Base-by-base conservation (phyloP, 306 rosid genomes). In the Hippophae tibetana region DNA sequence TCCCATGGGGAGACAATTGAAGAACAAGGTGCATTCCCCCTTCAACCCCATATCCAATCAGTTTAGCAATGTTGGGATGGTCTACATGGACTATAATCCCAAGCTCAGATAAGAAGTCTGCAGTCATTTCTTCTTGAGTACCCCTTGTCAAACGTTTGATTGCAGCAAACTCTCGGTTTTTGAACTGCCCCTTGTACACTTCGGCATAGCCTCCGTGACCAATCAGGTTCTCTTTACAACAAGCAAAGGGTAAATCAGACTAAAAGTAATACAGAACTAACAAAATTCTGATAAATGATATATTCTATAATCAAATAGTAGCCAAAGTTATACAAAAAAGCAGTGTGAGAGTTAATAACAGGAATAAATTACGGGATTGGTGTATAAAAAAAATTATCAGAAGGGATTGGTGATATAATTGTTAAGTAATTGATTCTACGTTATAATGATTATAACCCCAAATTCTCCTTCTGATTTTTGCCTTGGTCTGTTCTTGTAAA, bases 151-250 rank as follows among this genome's bases (percentile, higher is more conserved):
- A 58, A 76, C 88, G 66, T 68, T 93, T 93, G 52, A 93, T 76
- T 40, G 97, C 99, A 23, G 82, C 86, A 56, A 76, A 62, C 66
- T 79, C 85, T 42, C 97, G 95, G 65, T 84, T 92, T 63, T 82
- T 83, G 74, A 88, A 67, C 68, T 75, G 71, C 0, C 99, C 99
- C 64, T 76, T 80, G 79, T 82, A 93, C 58, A 93, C 99, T 70
- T 88, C 86, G 50, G 99, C 96, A 77, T 88, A 93, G 55, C 99
- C 99, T 76, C 99, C 97, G 81, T 88, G 89, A n/a, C 99, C 99
- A 66, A 93, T 84, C 82, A 93, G 66, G 51, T 76, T 80, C 47
- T 75, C 99, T 90, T 67, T 54, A 74, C n/a, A 60, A 64, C 41
- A 31, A 66, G 65, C 61, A 47, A 45, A 26, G 45, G 62, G 41